Conservation (phyloP, 2,329 filamentous ascomycete genomes). For the Ceratocystis eucalypticola region DNA sequence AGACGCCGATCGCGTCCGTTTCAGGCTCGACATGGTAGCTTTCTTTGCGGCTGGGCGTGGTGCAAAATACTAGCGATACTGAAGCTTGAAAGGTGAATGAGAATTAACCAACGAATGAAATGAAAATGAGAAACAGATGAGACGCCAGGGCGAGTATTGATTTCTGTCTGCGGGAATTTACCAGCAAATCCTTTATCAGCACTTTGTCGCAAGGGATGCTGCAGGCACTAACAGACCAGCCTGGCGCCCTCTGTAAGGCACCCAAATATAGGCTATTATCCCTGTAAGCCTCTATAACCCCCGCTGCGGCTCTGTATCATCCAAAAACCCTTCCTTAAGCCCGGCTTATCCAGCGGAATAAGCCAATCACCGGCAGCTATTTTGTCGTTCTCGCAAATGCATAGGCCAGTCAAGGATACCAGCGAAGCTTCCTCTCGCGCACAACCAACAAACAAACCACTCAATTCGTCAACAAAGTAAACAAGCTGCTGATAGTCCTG, state of each 20-base stretch:
- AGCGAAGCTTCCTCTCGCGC: neutral
- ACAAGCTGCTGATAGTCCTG: neutral
- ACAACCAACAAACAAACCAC: neutral
- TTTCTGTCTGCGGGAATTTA: neutral
- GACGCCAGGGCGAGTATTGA: neutral
- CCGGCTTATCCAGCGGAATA: neutral
- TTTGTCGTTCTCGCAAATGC: neutral
- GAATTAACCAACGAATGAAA: neutral
- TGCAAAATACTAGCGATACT: neutral
- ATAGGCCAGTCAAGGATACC: neutral
- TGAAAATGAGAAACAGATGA: neutral
- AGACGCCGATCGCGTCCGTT: slow-evolving; percentile 29
- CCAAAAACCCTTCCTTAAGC: neutral
- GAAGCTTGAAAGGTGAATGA: neutral
- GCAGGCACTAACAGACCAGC: neutral
- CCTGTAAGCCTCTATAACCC: neutral
- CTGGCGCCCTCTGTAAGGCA: neutral
- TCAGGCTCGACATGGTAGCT: slow-evolving; percentile 26
- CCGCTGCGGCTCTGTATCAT: neutral
- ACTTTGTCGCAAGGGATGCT: neutral
- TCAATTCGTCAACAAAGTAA: neutral
- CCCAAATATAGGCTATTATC: no score
- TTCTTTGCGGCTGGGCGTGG: neutral
- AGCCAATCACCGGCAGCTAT: neutral
- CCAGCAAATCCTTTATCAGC: neutral